Base-by-base conservation (phyloP, 495 filamentous ascomycete genomes). In the Xylona heveae region DNA sequence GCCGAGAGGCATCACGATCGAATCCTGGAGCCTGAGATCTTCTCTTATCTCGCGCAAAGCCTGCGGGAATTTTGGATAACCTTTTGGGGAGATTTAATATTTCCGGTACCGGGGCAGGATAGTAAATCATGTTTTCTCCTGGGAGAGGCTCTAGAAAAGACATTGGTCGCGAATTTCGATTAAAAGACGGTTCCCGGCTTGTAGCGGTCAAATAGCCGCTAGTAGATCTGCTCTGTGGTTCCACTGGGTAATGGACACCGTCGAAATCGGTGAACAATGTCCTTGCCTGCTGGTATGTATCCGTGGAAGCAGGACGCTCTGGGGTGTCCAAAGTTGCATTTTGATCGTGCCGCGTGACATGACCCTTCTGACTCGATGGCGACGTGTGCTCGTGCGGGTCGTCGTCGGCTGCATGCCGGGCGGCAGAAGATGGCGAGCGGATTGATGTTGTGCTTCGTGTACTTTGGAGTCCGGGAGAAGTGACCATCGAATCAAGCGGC, bases 81-180 rank as follows among this genome's bases (percentile, higher is more conserved):
- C 77, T 74, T 22, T 82, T 82, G 5, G 88, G 88, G 3, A 97
- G 61, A 42, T 93, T 94, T 18, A 97, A 60, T 67, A 88, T 83
- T 44, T 74, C 73, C 1, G 88, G 88, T 0, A 97, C 85, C 8
- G 81, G 88, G 3, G 88, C 88, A 9, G 88, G 88, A 47, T 97
- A 97, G 49, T 71, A 95, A 6, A 93, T 66, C 77, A 97, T 85
- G 32, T 74, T 58, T 37, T 85, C 68, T 3, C 63, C 71, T 2
- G 64, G 64, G 18, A 57, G 57, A 6, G 74, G 72, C 39, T 77
- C 61, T 31, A 72, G 54, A 44, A 71, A 74, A 14, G 68, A 62
- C n/a, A n/a, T n/a, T 21, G 24, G 24, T 5, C 17, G 9, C 17
- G 6, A 15, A 5, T 34, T 13, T 10, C 41, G 34, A 36, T 34